Conservation (phyloP, 2,329 filamentous ascomycete genomes). For the Graphilbum ipis-grandicollis region DNA sequence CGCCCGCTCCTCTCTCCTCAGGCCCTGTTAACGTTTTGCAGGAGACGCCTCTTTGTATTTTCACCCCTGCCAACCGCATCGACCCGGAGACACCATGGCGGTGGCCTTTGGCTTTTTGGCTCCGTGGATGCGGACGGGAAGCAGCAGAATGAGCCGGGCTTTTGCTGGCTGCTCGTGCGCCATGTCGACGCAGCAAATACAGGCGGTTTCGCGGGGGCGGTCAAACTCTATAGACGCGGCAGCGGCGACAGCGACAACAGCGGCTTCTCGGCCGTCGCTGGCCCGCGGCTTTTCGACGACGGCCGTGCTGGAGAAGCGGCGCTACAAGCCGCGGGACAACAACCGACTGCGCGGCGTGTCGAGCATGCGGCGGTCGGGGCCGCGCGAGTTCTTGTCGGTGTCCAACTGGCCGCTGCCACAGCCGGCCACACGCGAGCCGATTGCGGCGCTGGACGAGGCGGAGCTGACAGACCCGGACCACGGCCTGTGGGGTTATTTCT, state of each 20-base stretch:
- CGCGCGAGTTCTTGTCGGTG: conserved; percentile 56
- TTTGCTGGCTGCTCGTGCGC: background rate
- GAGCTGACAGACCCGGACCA: conserved; percentile 53
- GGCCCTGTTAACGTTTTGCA: background rate
- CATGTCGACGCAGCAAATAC: background rate
- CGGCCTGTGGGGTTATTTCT: conserved; percentile 87
- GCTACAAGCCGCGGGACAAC: conserved; percentile 46
- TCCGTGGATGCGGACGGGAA: background rate
- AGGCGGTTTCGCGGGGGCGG: too few relatives aligned
- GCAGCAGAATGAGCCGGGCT: background rate
- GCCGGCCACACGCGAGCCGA: conserved; percentile 29
- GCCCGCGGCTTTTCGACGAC: conserved; percentile 34
- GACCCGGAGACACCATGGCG: conserved; percentile 2
- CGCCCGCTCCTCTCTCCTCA: too few relatives aligned
- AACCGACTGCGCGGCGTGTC: conserved; percentile 72
- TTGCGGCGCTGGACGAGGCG: conserved; percentile 29
- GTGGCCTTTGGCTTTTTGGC: conserved; percentile 3
- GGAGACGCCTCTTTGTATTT: background rate
- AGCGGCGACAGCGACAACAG: background rate
- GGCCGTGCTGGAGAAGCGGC: conserved; percentile 23
- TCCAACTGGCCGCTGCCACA: conserved; percentile 55
- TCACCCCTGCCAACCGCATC: too few relatives aligned
- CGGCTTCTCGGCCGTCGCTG: background rate
- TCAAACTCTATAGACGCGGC: too few relatives aligned
- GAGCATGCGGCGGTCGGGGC: conserved; percentile 60